Percentiles rank a stretch among this genome's conserved stretches.
Evolutionary conservation across 1,139 yeast genomes (phyloP).

Genomic region (Pichia sp.): DNA sequence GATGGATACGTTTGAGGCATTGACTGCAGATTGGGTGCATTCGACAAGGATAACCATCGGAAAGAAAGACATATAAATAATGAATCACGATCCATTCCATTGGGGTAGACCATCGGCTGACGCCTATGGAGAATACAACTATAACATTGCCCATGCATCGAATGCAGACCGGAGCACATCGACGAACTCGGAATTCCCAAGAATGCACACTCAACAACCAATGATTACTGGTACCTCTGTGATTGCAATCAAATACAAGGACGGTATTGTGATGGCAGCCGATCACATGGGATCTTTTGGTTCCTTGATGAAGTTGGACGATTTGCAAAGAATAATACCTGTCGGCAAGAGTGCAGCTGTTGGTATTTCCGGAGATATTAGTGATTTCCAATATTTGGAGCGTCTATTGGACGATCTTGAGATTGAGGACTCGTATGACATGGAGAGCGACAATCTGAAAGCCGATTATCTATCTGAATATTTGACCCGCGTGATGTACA

Average conservation of each 20-base stretch:
- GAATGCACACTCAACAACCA: slow-evolving; percentile 87
- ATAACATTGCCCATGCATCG: slow-evolving; percentile 61
- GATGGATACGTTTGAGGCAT: too few species aligned
- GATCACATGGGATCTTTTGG: slow-evolving; percentile 95
- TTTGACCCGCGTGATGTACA: slow-evolving; percentile 76
- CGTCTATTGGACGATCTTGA: slow-evolving; percentile 74
- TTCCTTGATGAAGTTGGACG: slow-evolving; percentile 79
- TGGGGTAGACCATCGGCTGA: slow-evolving; percentile 95
- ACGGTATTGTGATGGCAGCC: slow-evolving; percentile 92
- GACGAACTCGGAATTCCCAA: slow-evolving; percentile 48
- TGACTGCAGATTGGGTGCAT: too few species aligned
- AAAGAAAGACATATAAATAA: slow-evolving; percentile 26
- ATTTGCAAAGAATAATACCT: slow-evolving; percentile 75
- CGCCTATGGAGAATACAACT: slow-evolving; percentile 75
- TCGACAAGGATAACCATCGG: not conserved
- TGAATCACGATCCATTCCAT: slow-evolving; percentile 92
- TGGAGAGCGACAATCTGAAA: slow-evolving; percentile 62
- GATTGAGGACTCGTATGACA: slow-evolving; percentile 74
- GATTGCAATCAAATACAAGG: slow-evolving; percentile 80
- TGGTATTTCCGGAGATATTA: slow-evolving; percentile 91
- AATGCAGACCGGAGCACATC: slow-evolving; percentile 21
- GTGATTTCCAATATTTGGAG: slow-evolving; percentile 85
- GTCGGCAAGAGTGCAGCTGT: slow-evolving; percentile 86
- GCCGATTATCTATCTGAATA: slow-evolving; percentile 90
- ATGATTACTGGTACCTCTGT: slow-evolving; percentile 96